Evolutionary conservation across 192 early-diverging fungal species (phyloP).

Genomic region (Backusella westeae): DNA sequence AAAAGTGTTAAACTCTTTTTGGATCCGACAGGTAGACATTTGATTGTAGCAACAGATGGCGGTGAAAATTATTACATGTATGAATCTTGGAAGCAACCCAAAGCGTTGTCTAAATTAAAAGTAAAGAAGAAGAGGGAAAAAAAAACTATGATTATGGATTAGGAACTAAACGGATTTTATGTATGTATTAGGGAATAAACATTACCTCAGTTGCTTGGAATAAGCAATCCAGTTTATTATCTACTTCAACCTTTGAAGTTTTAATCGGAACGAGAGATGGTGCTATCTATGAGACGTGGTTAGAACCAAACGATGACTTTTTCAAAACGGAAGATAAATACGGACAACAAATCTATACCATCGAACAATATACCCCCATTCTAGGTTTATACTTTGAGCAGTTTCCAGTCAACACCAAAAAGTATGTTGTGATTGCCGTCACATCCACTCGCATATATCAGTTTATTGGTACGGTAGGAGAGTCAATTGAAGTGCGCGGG

Average conservation of each 20-base stretch:
- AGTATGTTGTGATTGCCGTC: constrained; percentile 77
- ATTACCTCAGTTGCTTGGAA: constrained; percentile 93
- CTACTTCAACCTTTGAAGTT: constrained; percentile 74
- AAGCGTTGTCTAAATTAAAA: constrained; percentile 72
- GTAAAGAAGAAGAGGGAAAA: constrained; percentile 35
- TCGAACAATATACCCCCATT: constrained; percentile 73
- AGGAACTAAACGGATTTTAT: not conserved
- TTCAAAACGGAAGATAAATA: constrained; percentile 84
- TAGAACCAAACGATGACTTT: constrained; percentile 81
- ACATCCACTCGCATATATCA: constrained; percentile 92
- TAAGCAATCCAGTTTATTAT: constrained; percentile 43
- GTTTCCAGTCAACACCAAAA: constrained; percentile 66
- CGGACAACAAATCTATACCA: constrained; percentile 66
- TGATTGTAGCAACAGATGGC: constrained; percentile 83
- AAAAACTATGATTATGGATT: not conserved
- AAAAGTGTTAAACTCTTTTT: constrained; percentile 71
- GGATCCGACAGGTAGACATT: constrained; percentile 86
- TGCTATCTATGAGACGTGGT: constrained; percentile 86
- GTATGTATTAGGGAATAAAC: constrained; percentile 56
- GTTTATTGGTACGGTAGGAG: constrained; percentile 69
- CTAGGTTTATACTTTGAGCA: constrained; percentile 80
- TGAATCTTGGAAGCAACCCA: constrained; percentile 82
- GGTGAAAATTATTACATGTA: constrained; percentile 93
- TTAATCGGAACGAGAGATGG: constrained; percentile 86
- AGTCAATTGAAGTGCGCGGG: constrained; percentile 46